Base-by-base conservation (phyloP, 192 early-diverging fungal species). In the Coemansia aciculifera region DNA sequence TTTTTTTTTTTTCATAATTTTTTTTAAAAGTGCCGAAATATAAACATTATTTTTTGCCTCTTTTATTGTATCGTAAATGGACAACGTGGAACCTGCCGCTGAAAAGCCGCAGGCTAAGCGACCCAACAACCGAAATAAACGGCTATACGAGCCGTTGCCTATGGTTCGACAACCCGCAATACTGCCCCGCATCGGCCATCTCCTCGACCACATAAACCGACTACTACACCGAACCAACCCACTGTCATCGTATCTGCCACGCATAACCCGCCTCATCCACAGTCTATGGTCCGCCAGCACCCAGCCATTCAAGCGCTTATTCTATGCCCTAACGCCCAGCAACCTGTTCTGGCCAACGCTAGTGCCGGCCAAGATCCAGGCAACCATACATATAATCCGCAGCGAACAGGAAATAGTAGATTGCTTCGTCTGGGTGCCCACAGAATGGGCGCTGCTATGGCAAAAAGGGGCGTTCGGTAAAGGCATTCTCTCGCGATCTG, bases 401-500 rank as follows among this genome's bases (percentile, higher is more conserved):
- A 37, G 13, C 32, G 4, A 49, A n/a, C 12, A 32, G 3, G 21
- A 8, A 15, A n/a, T 32, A n/a, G 48, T 75, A 5, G 78, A 80
- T 31, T 75, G 78, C 38, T 48, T 62, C 13, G 62, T 83, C 5
- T 83, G 74, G 80, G 63, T 67, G 42, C 23, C 3, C 5, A 59
- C 49, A 1, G 62, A 51, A n/a, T 52, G 63, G n/a, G 8, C 21
- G 12, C 3, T 48, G 1, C 67, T 91, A 34, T 93, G 90, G 89
- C 60, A 73, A 15, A 75, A 85, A 39, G 92, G 92, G 0, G 89
- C 86, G 64, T 92, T 88, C 77, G 90, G 92, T 21, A 93, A 93
- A 59, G 92, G 90, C 2, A 86, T 85, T 9, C 71, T 96, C 21
- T 94, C 93, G 19, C 74, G 94, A 19, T 90, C 93, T 37, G 87